Percentiles rank a stretch among this genome's conserved stretches.
Evolutionary conservation across 1,284 basidiomycete species (phyloP).

Genomic region (Naganishia liquefaciens): DNA sequence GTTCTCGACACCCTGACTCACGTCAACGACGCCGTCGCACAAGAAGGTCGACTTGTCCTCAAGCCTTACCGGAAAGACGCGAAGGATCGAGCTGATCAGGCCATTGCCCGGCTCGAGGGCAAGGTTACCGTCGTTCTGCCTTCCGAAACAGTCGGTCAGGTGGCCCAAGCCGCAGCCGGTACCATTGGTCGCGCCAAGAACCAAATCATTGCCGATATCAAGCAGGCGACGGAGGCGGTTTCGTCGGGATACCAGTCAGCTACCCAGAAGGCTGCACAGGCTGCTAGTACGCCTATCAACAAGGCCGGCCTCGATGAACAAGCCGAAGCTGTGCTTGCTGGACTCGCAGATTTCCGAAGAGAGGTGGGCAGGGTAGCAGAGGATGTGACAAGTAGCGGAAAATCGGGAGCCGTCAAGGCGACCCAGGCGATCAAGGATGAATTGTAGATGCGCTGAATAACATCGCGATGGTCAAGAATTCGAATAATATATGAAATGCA

Average conservation of each 20-base stretch:
- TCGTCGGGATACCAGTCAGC: constrained; percentile 13
- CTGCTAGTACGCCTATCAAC: constrained; percentile 1
- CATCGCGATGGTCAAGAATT: not conserved
- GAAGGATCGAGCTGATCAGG: constrained; percentile 18
- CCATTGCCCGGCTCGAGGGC: constrained; percentile 11
- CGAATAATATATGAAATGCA: constrained; percentile 15
- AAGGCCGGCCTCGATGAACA: constrained; percentile 4
- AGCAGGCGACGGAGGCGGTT: constrained; percentile 13
- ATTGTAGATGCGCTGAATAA: constrained; percentile 5
- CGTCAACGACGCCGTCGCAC: constrained; percentile 24
- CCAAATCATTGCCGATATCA: constrained; percentile 26
- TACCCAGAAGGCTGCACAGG: not conserved
- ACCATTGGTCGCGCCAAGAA: constrained; percentile 23
- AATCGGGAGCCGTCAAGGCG: constrained; percentile 7
- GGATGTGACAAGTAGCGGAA: constrained; percentile 11
- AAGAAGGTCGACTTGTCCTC: constrained; percentile 23
- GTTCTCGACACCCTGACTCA: constrained; percentile 19
- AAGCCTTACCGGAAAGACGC: constrained; percentile 25
- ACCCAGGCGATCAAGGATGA: constrained; percentile 24
- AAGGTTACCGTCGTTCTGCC: constrained; percentile 15
- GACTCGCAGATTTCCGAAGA: not conserved
- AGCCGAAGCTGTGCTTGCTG: constrained; percentile 21
- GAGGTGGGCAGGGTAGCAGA: constrained; percentile 1
- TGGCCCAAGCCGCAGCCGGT: constrained; percentile 16
- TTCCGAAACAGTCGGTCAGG: constrained; percentile 6